Evolutionary conservation across 2,329 filamentous ascomycete genomes (phyloP).

Genomic region (Stagonosporopsis tanaceti): DNA sequence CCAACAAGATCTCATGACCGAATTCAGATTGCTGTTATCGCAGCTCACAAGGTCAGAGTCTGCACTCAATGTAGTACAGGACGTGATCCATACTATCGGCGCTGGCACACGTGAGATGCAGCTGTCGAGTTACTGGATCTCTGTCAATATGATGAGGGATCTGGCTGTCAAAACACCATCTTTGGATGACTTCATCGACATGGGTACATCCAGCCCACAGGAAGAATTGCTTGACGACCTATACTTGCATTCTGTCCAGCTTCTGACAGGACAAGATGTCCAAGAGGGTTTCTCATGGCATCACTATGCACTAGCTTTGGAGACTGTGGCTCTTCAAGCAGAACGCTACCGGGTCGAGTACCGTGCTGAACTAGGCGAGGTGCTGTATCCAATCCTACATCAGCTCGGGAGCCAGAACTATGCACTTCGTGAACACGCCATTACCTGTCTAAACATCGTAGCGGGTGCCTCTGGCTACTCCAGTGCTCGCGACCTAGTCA

Average conservation of each 20-base stretch:
- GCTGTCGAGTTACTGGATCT: constrained; percentile 81
- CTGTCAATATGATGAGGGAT: constrained; percentile 73
- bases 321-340: constrained; percentile 80
- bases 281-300: constrained; percentile 68
- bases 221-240: constrained; percentile 65
- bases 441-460: constrained; percentile 82
- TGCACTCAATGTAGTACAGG: constrained; percentile 63
- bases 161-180: constrained; percentile 61
- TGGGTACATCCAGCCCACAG: constrained; percentile 45
- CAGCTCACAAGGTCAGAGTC: constrained; percentile 60
- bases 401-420: constrained; percentile 76
- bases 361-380: constrained; percentile 85
- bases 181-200: constrained; percentile 72
- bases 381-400: constrained; percentile 91
- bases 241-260: constrained; percentile 71
- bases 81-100: constrained; percentile 70
- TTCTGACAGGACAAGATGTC: constrained; percentile 59
- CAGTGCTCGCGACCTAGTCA: constrained; percentile 78
- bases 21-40: constrained; percentile 67
- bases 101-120: constrained; percentile 66
- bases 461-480: constrained; percentile 76
- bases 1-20: constrained; percentile 69
- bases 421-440: constrained; percentile 78
- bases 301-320: constrained; percentile 79
- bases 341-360: constrained; percentile 72